phyloP scores from a whole-genome alignment of 2,329 filamentous ascomycete species.

The Podosphaera xanthii region DNA sequence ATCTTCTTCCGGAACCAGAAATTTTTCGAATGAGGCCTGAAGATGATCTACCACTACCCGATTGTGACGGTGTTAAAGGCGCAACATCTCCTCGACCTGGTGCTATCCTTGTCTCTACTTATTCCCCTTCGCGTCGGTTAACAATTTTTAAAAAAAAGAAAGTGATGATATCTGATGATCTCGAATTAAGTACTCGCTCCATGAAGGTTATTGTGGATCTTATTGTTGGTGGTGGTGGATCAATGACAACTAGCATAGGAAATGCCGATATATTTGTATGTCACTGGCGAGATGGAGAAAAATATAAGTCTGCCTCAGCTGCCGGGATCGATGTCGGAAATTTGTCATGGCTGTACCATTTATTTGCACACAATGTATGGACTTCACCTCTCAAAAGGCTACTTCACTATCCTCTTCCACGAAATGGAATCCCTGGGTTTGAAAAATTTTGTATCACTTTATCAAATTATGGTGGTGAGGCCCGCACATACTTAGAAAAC shows the following conservation, averaged over 20 bases:
- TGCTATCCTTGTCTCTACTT: constrained; percentile 20
- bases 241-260: constrained; percentile 38
- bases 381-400: constrained; percentile 63
- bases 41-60: constrained; percentile 30
- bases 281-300: constrained; percentile 58
- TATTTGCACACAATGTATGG: constrained; percentile 78
- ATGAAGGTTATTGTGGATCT: constrained; percentile 44
- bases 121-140: constrained; percentile 27
- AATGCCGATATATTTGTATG: constrained; percentile 70
- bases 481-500: constrained; percentile 81
- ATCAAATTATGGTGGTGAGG: constrained; percentile 91
- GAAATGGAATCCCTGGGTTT: constrained; percentile 59
- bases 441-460: constrained; percentile 57
- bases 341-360: constrained; percentile 76
- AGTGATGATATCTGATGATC: constrained; percentile 56
- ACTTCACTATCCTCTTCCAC: constrained; percentile 73
- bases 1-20: constrained; percentile 66
- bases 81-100: constrained; percentile 33
- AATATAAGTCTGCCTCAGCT: constrained; percentile 58
- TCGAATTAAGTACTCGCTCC: constrained; percentile 46
- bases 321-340: constrained; percentile 71
- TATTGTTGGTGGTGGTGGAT: constrained; percentile 48
- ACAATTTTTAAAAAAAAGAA: constrained; percentile 56
- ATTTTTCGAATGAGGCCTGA: constrained; percentile 40
- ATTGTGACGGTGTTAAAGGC: constrained; percentile 39